Base-by-base conservation (phyloP, 1,139 yeast genomes). In the Nakaseomyces sp. region DNA sequence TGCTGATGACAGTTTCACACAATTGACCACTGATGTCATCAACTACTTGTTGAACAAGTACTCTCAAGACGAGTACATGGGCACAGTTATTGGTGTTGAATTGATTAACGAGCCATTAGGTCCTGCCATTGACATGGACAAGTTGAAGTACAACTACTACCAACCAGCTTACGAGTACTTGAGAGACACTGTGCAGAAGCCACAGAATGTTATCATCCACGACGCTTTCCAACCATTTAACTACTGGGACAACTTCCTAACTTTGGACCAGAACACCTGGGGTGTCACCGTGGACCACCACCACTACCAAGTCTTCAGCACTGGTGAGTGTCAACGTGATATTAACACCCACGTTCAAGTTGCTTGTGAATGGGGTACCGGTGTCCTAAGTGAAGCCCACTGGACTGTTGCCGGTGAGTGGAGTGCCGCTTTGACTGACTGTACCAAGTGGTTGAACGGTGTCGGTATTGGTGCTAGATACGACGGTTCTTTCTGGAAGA, bases 401-500 rank as follows among this genome's bases (percentile, higher is more conserved):
- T 83, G 94, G 86, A 75, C 77, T 46, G 75, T 89, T 26, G 73
- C 77, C 46, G 97, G 97, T 48, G 98, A 91, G 70, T 91, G 91
- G 83, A 74, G 93, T 25, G 96, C 93, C 16, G 96, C 97, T 1
- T 71, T 89, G 53, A 87, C 96, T 10, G 97, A 91, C 66, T 91
- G 98, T 70, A 79, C 94, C 18, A 72, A 72, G 48, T 85, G 95
- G 95, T 70, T 91, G 49, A 91, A 91, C 57, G 97, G 97, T 55
- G 94, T 86, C 35, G 86, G 87, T 40, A 71, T 79, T 45, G 96
- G 96, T 43, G 81, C 96, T 20, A 77, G 97, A 57, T 88, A 74
- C 67, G 88, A 85, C 43, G 94, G 87, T 20, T 69, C 81, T 41
- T 83, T 66, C 51, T 28, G 41, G 41, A 60, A 62, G 39, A 57